Evolutionary conservation across 2,329 filamentous ascomycete genomes (phyloP).

Genomic region (Exophiala spinifera): DNA sequence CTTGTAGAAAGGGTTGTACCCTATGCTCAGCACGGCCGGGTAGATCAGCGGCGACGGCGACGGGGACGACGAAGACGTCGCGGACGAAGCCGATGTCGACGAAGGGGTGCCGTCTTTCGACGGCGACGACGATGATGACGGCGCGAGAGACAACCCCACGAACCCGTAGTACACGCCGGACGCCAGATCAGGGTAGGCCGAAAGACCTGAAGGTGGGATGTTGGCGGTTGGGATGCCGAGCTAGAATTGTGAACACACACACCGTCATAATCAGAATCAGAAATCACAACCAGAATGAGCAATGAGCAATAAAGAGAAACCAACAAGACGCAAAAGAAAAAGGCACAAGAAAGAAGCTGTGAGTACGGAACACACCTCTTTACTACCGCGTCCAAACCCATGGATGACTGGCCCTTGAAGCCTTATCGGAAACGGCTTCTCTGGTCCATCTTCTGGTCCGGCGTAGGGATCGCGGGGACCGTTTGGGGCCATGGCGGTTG

Average conservation of each 20-base stretch:
- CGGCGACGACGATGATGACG: not conserved
- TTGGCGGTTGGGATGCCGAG: slow-evolving; percentile 97
- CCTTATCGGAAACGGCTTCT: slow-evolving; percentile 74
- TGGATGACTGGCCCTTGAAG: slow-evolving; percentile 86
- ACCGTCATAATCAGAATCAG: too few species aligned
- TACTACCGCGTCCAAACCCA: slow-evolving; percentile 90
- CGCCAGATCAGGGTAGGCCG: slow-evolving; percentile 57
- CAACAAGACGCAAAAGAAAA: not conserved
- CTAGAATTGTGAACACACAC: slow-evolving; percentile 47
- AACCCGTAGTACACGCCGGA: slow-evolving; percentile 94
- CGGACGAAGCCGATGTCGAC: too few species aligned
- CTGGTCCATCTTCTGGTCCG: slow-evolving; percentile 70
- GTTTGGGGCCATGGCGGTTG: slow-evolving; percentile 36
- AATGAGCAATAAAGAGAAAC: not conserved
- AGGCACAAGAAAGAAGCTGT: not conserved
- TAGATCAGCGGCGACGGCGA: slow-evolving; percentile 48
- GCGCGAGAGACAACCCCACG: slow-evolving; percentile 61
- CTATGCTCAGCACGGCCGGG: slow-evolving; percentile 90
- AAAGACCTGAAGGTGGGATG: slow-evolving; percentile 66
- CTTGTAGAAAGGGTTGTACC: slow-evolving; percentile 97
- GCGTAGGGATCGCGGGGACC: slow-evolving; percentile 65
- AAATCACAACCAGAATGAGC: too few species aligned
- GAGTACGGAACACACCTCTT: slow-evolving; percentile 61
- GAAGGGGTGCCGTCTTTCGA: too few species aligned
- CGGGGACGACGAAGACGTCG: too few species aligned